Base-by-base conservation (phyloP, 129 eudicot species). In the Chrysanthemum makinoi region DNA sequence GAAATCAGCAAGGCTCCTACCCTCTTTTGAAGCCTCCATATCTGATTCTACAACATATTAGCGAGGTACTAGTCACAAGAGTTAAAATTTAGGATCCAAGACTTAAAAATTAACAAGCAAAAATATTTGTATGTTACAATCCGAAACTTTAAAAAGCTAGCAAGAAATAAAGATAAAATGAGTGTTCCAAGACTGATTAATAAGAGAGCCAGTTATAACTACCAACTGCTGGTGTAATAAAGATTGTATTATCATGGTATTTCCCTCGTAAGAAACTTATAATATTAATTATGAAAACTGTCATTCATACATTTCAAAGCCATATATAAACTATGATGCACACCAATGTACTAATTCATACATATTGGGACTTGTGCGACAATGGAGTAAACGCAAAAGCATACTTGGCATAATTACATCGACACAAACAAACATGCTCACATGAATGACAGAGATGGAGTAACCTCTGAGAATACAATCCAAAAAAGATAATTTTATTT, bases 41-140 rank as follows among this genome's bases (percentile, higher is more conserved):
- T 95, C 97, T 54, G 97, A 86, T 81, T 90, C 84, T 59, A 94
- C 90, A 75, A 87, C 95, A 78, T 84, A 75, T 80, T 86, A 80
- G 51, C 62, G 82, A 59, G 96, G 96, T 57, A 83, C 97, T 95
- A 80, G 10, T 52, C 63, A 81, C 58, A 77, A 72, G 80, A 80
- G 47, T 55, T 24, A 3, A 47, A 75, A 76, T 39, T 68, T 55
- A 76, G 63, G 12, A 65, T 74, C 77, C 65, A 30, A 17, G 51
- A 63, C 9, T 51, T 49, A 33, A 28, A 6, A 46, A 3, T 11
- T 58, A 24, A 22, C 16, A 68, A 57, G 17, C 26, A 39, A 7
- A 13, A 28, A 50, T 47, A 73, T 14, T 24, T 55, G 50, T 50
- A 9, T 46, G 59, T 15, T 39, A 39, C 46, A 39, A 39, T 39